Evolutionary conservation across 441 rosid genomes (phyloP).

Genomic region (Adansonia gregorii): DNA sequence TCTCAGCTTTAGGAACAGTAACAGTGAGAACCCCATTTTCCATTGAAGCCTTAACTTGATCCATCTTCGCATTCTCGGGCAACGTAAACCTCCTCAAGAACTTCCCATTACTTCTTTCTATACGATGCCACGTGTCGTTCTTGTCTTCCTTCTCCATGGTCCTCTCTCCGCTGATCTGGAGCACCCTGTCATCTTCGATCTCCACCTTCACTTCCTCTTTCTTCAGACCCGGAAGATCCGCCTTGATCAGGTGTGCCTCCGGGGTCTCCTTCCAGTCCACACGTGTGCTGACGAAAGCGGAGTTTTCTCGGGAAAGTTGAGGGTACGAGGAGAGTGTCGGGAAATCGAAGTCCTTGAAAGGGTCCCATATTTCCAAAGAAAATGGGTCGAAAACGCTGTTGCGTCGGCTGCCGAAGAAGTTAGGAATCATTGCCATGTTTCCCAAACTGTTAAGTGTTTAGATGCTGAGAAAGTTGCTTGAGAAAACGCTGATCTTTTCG

Average conservation of each 20-base stretch:
- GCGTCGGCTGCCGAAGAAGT: conserved; percentile 33
- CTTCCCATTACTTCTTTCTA: conserved; percentile 49
- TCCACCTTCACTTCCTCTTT: conserved; percentile 6
- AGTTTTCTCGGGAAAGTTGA: conserved; percentile 14
- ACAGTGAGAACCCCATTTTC: conserved; percentile 54
- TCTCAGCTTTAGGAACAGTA: conserved; percentile 41
- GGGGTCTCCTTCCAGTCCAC: conserved; percentile 59
- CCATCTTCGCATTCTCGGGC: conserved; percentile 50
- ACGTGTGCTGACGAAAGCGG: conserved; percentile 35
- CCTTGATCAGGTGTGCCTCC: conserved; percentile 50
- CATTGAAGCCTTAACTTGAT: conserved; percentile 48
- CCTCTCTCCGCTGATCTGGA: conserved; percentile 58
- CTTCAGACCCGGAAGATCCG: conserved; percentile 25
- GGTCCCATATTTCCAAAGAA: conserved; percentile 42
- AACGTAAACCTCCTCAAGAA: conserved; percentile 48
- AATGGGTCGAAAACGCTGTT: conserved; percentile 44
- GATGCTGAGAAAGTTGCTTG: not conserved
- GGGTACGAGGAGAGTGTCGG: not conserved
- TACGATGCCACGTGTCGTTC: conserved; percentile 49
- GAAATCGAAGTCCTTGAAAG: conserved; percentile 34
- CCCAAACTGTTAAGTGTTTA: not conserved
- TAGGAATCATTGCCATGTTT: conserved; percentile 44
- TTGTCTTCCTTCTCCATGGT: conserved; percentile 51
- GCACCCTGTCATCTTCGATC: conserved; percentile 32
- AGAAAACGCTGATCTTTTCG: not conserved